Conservation (phyloP, 2,329 filamentous ascomycete genomes). For the Lomentospora prolificans region DNA sequence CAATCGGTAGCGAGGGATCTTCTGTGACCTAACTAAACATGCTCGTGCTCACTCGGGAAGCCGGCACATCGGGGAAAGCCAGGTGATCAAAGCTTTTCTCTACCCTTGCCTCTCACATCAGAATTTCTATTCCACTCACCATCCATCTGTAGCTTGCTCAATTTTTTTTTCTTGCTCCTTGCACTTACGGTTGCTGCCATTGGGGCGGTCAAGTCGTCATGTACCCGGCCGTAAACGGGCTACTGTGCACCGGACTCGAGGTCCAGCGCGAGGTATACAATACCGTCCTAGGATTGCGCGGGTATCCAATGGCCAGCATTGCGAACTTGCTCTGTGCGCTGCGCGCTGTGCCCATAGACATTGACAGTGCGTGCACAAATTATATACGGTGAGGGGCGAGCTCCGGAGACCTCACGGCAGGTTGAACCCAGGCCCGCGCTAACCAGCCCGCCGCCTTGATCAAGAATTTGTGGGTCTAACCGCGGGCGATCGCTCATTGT, state of each 20-base stretch:
- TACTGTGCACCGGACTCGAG: background rate
- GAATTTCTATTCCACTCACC: background rate
- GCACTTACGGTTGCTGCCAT: background rate
- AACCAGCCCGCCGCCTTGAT: background rate
- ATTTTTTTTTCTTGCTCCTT: background rate
- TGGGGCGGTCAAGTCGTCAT: background rate
- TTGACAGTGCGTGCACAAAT: background rate
- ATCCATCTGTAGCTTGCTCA: background rate
- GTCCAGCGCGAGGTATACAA: background rate
- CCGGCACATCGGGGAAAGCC: background rate
- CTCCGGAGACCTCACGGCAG: background rate
- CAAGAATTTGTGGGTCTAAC: background rate
- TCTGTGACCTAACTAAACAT: background rate
- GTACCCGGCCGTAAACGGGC: background rate
- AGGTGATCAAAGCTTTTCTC: conserved; percentile 4
- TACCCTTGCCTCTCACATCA: background rate
- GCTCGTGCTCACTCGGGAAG: background rate
- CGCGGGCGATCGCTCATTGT: background rate
- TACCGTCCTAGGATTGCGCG: background rate
- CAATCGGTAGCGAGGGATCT: conserved; percentile 6
- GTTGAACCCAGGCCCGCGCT: background rate
- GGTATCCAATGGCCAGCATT: no score
- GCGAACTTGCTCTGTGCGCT: no score
- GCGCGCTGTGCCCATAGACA: no score
- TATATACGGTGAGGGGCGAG: background rate